These are phyloP conservation scores for Bipolaris cookei DNA, from an alignment of 2,329 filamentous ascomycete genomes.

Conservation along the genomic window DNA sequence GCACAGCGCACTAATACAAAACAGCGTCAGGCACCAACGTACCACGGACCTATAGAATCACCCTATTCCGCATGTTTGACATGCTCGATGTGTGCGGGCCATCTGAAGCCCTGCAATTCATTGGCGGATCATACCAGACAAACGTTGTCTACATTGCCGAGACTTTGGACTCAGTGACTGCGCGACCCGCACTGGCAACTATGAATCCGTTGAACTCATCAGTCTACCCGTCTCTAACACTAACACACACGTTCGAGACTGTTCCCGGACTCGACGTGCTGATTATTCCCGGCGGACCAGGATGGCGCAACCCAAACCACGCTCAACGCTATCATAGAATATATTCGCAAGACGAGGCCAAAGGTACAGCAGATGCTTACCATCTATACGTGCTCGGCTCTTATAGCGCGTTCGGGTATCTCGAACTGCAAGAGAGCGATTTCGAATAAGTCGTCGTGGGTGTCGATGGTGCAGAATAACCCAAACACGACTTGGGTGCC, in stretches of 20 bases:
- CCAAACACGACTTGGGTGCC: conserved; percentile 64
- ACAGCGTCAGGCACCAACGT: conserved; percentile 17
- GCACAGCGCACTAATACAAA: not conserved
- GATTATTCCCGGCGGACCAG: conserved; percentile 68
- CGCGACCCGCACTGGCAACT: conserved; percentile 19
- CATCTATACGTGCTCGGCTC: conserved; percentile 67
- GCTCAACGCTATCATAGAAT: conserved; percentile 51
- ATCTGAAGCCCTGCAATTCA: conserved; percentile 50
- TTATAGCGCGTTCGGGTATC: conserved; percentile 65
- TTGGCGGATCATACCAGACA: conserved; percentile 32
- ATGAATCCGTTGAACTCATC: conserved; percentile 37
- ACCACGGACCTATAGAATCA: conserved; percentile 31
- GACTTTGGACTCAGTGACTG: conserved; percentile 41
- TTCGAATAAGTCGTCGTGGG: conserved; percentile 52
- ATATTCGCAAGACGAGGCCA: conserved; percentile 57
- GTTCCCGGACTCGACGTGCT: conserved; percentile 65
- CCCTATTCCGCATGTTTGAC: conserved; percentile 41
- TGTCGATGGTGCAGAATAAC: conserved; percentile 53
- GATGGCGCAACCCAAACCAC: conserved; percentile 46
- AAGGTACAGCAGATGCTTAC: conserved; percentile 64
- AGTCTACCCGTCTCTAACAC: conserved; percentile 48
- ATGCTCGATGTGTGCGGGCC: conserved; percentile 47
- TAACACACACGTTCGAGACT: conserved; percentile 61
- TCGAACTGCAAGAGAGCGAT: conserved; percentile 59
- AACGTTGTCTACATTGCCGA: conserved; percentile 29